Evolutionary conservation across 2,329 filamentous ascomycete species (phyloP).

Genomic region (Orbilia javanica): DNA sequence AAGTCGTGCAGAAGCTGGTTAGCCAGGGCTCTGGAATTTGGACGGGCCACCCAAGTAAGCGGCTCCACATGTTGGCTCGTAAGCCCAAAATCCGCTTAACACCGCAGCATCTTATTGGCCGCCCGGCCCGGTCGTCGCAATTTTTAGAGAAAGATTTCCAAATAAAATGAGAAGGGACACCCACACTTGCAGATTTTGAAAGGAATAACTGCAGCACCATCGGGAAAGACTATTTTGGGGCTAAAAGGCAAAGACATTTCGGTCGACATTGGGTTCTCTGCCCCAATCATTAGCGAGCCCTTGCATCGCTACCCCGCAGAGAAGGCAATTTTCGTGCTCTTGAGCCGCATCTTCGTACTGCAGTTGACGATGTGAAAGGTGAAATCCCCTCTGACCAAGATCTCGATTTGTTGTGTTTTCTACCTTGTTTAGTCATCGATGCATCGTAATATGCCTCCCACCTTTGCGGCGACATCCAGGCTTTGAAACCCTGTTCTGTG

Average conservation of each 20-base stretch:
- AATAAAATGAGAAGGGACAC: conserved; percentile 40
- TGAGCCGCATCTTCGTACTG: conserved; percentile 9
- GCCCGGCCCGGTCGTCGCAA: conserved; percentile 29
- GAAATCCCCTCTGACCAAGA: neutral
- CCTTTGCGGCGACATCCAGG: neutral
- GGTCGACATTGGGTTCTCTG: neutral
- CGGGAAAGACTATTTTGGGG: conserved; percentile 7
- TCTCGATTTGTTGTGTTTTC: neutral
- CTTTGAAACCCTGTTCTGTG: neutral
- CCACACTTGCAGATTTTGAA: conserved; percentile 21
- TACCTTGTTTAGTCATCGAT: conserved; percentile 3
- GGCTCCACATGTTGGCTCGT: conserved; percentile 25
- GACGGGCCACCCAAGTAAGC: conserved; percentile 20
- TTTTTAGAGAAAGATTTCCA: conserved; percentile 23
- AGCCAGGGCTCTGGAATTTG: conserved; percentile 13
- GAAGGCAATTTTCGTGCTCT: neutral
- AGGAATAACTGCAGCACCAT: conserved; percentile 39
- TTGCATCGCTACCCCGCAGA: conserved; percentile 13
- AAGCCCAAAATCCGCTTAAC: conserved; percentile 19
- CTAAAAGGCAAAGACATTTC: neutral
- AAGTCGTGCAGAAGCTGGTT: conserved; percentile 7
- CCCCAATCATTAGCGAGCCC: conserved; percentile 18
- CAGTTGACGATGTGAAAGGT: neutral
- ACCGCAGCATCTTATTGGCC: conserved; percentile 4
- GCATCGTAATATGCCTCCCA: neutral